phyloP scores from a whole-genome alignment of 108 stramenopile species.

The Craspedostauros australis region DNA sequence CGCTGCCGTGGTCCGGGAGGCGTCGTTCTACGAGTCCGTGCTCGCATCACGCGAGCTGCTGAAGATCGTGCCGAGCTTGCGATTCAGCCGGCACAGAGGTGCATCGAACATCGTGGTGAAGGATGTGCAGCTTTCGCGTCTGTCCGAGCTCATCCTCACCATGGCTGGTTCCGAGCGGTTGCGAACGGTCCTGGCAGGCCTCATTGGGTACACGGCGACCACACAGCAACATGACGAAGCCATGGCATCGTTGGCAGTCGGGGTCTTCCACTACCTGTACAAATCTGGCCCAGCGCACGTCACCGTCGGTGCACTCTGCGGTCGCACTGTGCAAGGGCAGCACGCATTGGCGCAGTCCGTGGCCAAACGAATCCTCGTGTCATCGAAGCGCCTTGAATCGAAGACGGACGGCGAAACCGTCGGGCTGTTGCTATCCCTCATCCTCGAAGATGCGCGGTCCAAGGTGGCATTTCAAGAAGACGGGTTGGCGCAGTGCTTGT shows the following conservation, averaged over 20 bases:
- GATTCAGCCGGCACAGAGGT: slow-evolving; percentile 19
- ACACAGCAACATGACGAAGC: slow-evolving; percentile 3
- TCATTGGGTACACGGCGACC: slow-evolving; percentile 23
- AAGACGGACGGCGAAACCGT: slow-evolving; percentile 1
- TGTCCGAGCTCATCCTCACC: slow-evolving; percentile 13
- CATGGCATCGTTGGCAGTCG: slow-evolving; percentile 8
- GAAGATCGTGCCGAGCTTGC: slow-evolving; percentile 29
- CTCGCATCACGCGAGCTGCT: slow-evolving; percentile 13
- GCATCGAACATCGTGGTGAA: slow-evolving; percentile 10
- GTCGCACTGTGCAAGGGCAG: neutral
- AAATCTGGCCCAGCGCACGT: neutral
- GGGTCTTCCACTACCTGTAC: slow-evolving; percentile 5
- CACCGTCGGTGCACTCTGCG: neutral
- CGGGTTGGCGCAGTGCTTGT: slow-evolving; percentile 38
- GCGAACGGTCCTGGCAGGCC: slow-evolving; percentile 16
- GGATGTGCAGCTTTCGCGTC: slow-evolving; percentile 17
- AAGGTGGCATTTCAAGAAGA: slow-evolving; percentile 15
- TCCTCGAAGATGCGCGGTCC: slow-evolving; percentile 20
- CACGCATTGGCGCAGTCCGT: slow-evolving; percentile 10
- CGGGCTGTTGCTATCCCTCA: slow-evolving; percentile 13
- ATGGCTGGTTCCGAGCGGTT: slow-evolving; percentile 2
- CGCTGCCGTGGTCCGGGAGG: slow-evolving; percentile 59
- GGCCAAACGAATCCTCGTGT: slow-evolving; percentile 12
- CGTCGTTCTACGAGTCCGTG: slow-evolving; percentile 37
- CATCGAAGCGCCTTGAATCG: slow-evolving; percentile 2